phyloP scores from a whole-genome alignment of 192 early-diverging fungal species.

The Gaertneriomyces semiglobifer region DNA sequence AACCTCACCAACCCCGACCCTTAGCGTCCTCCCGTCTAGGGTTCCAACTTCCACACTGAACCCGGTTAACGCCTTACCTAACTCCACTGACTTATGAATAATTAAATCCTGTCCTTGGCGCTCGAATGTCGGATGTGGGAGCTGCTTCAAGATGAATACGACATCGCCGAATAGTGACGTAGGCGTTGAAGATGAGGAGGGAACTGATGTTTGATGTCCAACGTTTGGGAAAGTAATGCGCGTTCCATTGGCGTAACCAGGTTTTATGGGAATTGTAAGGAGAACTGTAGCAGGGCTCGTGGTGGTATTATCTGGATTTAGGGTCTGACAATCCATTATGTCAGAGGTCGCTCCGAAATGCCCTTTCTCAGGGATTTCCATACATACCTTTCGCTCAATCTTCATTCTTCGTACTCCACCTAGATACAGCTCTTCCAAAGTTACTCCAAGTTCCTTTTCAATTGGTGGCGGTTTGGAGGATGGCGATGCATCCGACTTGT shows the following conservation, averaged over 20 bases:
- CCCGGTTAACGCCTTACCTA: conserved; percentile 48
- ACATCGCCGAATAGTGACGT: conserved; percentile 55
- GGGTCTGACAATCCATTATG: conserved; percentile 26
- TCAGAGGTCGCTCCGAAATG: neutral
- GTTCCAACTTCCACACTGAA: conserved; percentile 44
- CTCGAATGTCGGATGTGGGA: conserved; percentile 40
- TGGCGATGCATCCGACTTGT: conserved; percentile 12
- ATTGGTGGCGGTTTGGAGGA: conserved; percentile 34
- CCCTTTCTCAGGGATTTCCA: neutral
- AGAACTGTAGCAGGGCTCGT: conserved; percentile 42
- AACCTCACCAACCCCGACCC: conserved; percentile 54
- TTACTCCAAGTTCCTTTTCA: conserved; percentile 38
- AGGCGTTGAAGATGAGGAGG: conserved; percentile 9
- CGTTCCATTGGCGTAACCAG: conserved; percentile 51
- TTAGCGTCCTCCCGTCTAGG: conserved; percentile 49
- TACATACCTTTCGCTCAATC: conserved; percentile 45
- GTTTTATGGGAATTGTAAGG: conserved; percentile 48
- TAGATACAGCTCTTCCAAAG: conserved; percentile 54
- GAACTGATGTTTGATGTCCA: conserved; percentile 46
- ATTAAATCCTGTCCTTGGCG: conserved; percentile 51
- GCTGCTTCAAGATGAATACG: conserved; percentile 48
- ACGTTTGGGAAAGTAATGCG: conserved; percentile 48
- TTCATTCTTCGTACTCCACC: conserved; percentile 55
- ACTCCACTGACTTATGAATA: conserved; percentile 32
- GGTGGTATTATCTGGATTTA: conserved; percentile 53